Conservation (phyloP, 257 asterid species). For the Ehretia macrophylla region DNA sequence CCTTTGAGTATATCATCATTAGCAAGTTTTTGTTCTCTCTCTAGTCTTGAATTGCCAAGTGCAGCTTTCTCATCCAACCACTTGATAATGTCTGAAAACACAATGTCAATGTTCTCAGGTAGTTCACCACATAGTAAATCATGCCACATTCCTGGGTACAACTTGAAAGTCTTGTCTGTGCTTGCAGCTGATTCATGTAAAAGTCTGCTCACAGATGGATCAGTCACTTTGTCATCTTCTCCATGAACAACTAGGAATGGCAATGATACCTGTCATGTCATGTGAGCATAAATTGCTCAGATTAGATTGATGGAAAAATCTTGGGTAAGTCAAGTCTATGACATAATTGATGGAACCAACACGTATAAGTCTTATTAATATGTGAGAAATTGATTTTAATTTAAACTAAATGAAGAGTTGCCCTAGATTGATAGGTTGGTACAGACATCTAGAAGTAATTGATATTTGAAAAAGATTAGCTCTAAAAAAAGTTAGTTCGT, state of each 20-base stretch:
- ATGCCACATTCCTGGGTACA: slow-evolving; percentile 98
- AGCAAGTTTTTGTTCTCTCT: slow-evolving; percentile 36
- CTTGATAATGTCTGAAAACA: slow-evolving; percentile 51
- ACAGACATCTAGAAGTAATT: too few relatives aligned
- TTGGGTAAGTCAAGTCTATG: too few relatives aligned
- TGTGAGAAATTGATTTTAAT: too few relatives aligned
- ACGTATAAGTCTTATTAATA: too few relatives aligned
- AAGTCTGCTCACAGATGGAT: slow-evolving; percentile 59
- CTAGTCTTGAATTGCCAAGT: slow-evolving; percentile 32
- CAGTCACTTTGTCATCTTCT: slow-evolving; percentile 40
- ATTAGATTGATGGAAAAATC: too few relatives aligned
- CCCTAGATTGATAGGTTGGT: too few relatives aligned
- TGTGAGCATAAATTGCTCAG: background rate
- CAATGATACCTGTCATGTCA: slow-evolving; percentile 25
- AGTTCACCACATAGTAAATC: slow-evolving; percentile 76
- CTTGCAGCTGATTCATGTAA: slow-evolving; percentile 57
- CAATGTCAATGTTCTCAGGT: slow-evolving; percentile 59
- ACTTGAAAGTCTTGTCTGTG: slow-evolving; percentile 72
- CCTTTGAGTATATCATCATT: slow-evolving; percentile 21
- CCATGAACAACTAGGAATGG: slow-evolving; percentile 59
- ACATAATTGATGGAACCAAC: too few relatives aligned
- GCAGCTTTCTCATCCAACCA: slow-evolving; percentile 57
- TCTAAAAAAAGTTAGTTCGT: too few relatives aligned
- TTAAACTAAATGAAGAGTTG: too few relatives aligned
- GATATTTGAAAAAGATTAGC: too few relatives aligned